phyloP scores from a whole-genome alignment of 2,329 filamentous ascomycete species.

The Aspergillus sp. region DNA sequence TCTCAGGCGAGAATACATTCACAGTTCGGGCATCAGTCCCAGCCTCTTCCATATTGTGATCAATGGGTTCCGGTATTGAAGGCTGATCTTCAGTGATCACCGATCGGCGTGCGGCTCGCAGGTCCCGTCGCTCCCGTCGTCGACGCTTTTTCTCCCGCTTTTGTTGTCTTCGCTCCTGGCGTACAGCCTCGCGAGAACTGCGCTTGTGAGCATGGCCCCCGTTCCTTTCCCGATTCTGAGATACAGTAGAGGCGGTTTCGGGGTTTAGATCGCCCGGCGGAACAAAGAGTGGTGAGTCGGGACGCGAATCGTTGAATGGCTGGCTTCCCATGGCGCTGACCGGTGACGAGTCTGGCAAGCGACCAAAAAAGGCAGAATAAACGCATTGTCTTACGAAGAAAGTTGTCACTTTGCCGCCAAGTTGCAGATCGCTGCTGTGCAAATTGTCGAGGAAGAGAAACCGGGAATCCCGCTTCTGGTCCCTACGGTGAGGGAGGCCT shows the following conservation, averaged over 20 bases:
- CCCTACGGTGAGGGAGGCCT: conserved; percentile 12
- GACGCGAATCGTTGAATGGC: no score
- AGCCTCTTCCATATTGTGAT: background rate
- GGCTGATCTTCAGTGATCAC: background rate
- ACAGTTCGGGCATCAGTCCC: background rate
- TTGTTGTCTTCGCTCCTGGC: background rate
- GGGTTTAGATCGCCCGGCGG: no score
- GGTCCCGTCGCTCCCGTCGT: background rate
- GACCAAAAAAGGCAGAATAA: background rate
- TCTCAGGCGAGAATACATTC: background rate
- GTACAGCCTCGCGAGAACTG: background rate
- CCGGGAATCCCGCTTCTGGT: conserved; percentile 15
- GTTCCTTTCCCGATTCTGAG: background rate
- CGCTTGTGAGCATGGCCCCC: background rate
- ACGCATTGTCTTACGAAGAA: background rate
- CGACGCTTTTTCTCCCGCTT: background rate
- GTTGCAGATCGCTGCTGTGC: background rate
- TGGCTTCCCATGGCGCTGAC: background rate
- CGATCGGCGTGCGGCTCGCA: background rate
- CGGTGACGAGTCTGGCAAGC: no score
- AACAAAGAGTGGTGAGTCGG: background rate
- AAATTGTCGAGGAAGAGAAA: conserved; percentile 26
- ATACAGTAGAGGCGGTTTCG: no score
- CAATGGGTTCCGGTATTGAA: background rate
- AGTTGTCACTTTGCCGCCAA: background rate